Conservation (phyloP, 805 yeast species). For the Scheffersomyces lignosus region DNA sequence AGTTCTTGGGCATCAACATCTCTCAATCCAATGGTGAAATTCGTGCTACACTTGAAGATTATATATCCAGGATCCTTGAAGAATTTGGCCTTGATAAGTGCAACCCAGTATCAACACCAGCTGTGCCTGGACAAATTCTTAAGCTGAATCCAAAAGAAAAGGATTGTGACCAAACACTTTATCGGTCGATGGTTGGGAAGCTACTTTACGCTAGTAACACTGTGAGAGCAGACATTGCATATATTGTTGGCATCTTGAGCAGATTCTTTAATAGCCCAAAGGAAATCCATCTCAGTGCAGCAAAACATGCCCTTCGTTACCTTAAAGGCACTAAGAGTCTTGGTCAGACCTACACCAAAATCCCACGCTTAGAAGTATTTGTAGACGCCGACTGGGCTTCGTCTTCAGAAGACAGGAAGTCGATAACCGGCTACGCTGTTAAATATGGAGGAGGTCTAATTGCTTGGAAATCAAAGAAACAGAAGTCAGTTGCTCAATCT, state of each 20-base stretch:
- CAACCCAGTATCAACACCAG: not conserved
- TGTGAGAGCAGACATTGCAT: not conserved
- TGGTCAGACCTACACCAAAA: not conserved
- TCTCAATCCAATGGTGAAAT: not conserved
- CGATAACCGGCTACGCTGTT: not conserved
- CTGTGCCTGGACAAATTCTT: not conserved
- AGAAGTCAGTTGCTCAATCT: constrained; percentile 9
- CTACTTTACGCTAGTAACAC: not conserved
- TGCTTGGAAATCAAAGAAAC: constrained; percentile 15
- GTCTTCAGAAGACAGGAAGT: constrained; percentile 2
- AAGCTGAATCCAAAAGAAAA: too few relatives aligned
- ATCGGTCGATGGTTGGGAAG: not conserved
- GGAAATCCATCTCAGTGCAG: not conserved
- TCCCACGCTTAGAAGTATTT: constrained; percentile 3
- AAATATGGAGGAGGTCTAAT: constrained; percentile 10
- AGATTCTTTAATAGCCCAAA: not conserved
- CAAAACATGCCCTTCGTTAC: constrained; percentile 6
- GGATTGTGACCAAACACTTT: too few relatives aligned
- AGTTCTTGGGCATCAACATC: not conserved
- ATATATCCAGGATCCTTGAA: not conserved
- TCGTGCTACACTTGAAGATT: not conserved
- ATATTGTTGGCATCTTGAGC: not conserved
- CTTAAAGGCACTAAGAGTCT: constrained; percentile 9
- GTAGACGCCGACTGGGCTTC: constrained; percentile 12
- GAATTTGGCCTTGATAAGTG: not conserved